Evolutionary conservation across 2,329 filamentous ascomycete genomes (phyloP).

Genomic region (Corynespora cassiicola): DNA sequence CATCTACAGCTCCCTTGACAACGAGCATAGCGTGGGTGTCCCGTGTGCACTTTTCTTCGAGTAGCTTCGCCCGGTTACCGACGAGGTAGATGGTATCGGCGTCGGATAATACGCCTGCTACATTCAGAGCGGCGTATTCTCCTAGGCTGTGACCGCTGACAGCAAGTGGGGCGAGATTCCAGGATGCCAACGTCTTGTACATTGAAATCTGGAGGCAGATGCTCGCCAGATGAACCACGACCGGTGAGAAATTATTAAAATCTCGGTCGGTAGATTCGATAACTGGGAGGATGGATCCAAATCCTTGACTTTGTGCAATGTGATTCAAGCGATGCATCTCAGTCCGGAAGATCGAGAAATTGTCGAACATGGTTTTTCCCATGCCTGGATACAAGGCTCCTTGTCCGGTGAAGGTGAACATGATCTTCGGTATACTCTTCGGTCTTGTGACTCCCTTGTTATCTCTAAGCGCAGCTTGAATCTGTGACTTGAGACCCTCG

Average conservation of each 20-base stretch:
- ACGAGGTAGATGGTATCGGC: conserved; percentile 45
- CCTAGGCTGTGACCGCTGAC: conserved; percentile 42
- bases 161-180: conserved; percentile 12
- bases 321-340: conserved; percentile 22
- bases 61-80: conserved; percentile 39
- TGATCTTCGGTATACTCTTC: conserved; percentile 37
- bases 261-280: conserved; percentile 5
- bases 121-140: conserved; percentile 48
- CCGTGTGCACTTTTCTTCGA: conserved; percentile 27
- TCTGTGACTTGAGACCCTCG: background rate
- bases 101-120: conserved; percentile 42
- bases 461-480: conserved; percentile 1
- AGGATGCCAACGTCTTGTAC: conserved; percentile 11
- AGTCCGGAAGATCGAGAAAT: conserved; percentile 25
- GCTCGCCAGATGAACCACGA: conserved; percentile 45
- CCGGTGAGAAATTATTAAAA: conserved; percentile 6
- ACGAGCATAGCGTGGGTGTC: conserved; percentile 41
- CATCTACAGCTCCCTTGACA: conserved; percentile 12
- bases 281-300: conserved; percentile 27
- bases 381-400: conserved; percentile 28
- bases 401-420: conserved; percentile 44
- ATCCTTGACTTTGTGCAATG: conserved; percentile 32
- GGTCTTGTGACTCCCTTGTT: conserved; percentile 56
- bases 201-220: conserved; percentile 49
- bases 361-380: conserved; percentile 12